phyloP scores from a whole-genome alignment of 441 rosid genomes.

The Brassica balearica region DNA sequence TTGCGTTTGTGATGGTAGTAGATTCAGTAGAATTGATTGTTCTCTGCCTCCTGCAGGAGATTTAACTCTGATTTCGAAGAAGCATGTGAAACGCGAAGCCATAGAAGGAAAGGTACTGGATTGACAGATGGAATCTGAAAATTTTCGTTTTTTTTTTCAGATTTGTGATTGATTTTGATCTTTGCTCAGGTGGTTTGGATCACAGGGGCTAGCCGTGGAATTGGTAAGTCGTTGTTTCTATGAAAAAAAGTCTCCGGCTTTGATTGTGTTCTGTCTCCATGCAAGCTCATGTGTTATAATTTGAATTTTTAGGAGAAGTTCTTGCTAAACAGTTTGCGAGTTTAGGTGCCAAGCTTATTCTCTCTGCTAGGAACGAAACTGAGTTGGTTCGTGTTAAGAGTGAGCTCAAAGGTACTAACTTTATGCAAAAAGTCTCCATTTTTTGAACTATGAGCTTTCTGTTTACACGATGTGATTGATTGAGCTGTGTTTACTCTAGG shows the following conservation, averaged over 20 bases:
- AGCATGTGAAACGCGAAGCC: conserved; percentile 69
- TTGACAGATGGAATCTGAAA: neutral
- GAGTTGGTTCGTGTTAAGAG: conserved; percentile 75
- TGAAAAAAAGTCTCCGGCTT: neutral
- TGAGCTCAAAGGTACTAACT: conserved; percentile 65
- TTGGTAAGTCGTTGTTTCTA: conserved; percentile 52
- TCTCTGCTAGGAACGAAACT: conserved; percentile 78
- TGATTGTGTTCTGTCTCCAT: neutral
- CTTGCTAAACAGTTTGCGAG: conserved; percentile 83
- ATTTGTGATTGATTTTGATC: conserved; percentile 14
- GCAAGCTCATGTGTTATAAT: neutral
- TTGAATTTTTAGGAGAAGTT: conserved; percentile 61
- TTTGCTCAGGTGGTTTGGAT: conserved; percentile 79
- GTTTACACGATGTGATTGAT: conserved; percentile 7
- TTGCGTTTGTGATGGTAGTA: conserved; percentile 12
- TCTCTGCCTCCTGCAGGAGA: conserved; percentile 57
- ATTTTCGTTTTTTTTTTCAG: neutral
- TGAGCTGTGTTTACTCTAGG: conserved; percentile 51
- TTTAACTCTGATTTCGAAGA: conserved; percentile 71
- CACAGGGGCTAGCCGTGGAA: conserved; percentile 96
- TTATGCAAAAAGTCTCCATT: conserved; percentile 1
- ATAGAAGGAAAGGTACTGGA: conserved; percentile 73
- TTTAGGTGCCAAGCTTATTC: conserved; percentile 90
- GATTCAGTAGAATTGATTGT: neutral
- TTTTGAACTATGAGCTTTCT: conserved; percentile 11